These are phyloP conservation scores for Erythrophleum fordii DNA, from an alignment of 306 rosid genomes.

Conservation along the genomic window DNA sequence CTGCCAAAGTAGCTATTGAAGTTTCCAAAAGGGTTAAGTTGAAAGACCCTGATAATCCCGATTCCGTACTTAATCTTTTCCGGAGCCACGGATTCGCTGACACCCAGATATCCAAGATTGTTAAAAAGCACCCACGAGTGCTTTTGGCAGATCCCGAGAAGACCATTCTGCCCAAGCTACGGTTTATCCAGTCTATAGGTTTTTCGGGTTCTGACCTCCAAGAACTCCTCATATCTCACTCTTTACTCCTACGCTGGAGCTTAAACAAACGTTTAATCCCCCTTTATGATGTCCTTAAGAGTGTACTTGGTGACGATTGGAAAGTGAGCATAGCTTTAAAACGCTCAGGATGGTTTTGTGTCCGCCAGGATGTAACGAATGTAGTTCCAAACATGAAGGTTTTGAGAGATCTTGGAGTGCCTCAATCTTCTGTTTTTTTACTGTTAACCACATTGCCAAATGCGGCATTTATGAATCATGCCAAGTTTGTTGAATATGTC, in stretches of 20 bases:
- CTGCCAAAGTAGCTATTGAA: conserved; percentile 31
- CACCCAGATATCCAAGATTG: conserved; percentile 35
- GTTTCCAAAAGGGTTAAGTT: neutral
- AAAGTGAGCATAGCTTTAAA: neutral
- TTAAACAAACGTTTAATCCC: conserved; percentile 21
- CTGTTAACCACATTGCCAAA: neutral
- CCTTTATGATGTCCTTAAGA: neutral
- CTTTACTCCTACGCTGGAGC: neutral
- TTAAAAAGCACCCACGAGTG: neutral
- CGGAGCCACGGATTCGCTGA: conserved; percentile 35
- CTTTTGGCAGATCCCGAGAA: conserved; percentile 40
- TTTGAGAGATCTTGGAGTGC: neutral
- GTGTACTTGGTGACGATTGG: neutral
- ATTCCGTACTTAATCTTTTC: conserved; percentile 36
- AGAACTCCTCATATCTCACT: neutral
- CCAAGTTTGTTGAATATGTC: neutral
- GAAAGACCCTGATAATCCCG: neutral
- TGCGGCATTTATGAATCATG: neutral
- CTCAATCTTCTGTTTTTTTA: neutral
- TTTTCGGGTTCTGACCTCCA: conserved; percentile 35
- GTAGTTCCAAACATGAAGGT: neutral
- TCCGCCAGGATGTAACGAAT: neutral
- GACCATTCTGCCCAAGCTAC: conserved; percentile 44
- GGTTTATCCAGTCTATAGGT: conserved; percentile 40
- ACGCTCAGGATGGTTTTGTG: neutral